These are phyloP conservation scores for Agarophyton chilense DNA, from an alignment of 23 red algal genomes.

Conservation along the genomic window DNA sequence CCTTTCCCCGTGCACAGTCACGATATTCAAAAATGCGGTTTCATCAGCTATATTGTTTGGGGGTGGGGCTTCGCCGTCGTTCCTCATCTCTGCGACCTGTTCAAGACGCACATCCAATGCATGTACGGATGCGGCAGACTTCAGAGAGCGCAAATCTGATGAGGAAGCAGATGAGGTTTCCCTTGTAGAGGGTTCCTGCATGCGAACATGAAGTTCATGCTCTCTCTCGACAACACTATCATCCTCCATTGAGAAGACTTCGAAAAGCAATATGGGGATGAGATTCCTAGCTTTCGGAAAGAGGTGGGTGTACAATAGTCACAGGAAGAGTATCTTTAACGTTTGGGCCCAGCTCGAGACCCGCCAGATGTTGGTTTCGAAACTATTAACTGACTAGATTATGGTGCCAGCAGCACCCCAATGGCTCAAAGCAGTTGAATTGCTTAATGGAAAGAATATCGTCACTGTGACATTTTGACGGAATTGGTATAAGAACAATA, in stretches of 20 bases:
- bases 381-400: no score
- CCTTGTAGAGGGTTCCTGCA: background rate
- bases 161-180: constrained; percentile 2
- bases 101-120: background rate
- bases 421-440: no score
- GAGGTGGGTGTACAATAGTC: background rate
- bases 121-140: background rate
- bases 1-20: constrained; percentile 4
- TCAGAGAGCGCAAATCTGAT: background rate
- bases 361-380: no score
- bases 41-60: constrained; percentile 30
- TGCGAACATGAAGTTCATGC: background rate
- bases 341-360: background rate
- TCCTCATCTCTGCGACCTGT: background rate
- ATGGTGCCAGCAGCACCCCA: no score
- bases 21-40: constrained; percentile 29
- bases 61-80: background rate
- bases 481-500: no score
- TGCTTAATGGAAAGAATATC: no score
- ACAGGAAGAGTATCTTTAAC: background rate
- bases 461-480: no score
- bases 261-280: background rate
- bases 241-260: background rate
- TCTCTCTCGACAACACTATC: background rate
- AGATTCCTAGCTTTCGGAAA: background rate